Evolutionary conservation across 768 basidiomycete species (phyloP).

Genomic region (Coprinopsis cinerea): DNA sequence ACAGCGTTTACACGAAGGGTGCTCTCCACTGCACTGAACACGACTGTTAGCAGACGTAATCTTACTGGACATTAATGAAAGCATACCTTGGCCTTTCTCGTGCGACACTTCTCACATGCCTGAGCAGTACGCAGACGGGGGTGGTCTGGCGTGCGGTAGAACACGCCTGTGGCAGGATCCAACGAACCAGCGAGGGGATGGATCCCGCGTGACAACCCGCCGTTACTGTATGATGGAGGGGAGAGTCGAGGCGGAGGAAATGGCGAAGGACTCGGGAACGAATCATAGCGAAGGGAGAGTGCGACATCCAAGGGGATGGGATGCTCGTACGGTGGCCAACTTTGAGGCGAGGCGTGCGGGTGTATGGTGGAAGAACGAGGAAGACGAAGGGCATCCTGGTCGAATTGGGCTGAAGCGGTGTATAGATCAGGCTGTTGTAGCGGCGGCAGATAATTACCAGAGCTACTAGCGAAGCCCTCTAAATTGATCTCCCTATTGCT

Average conservation of each 20-base stretch:
- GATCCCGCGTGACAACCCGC: conserved; percentile 4
- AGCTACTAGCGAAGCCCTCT: conserved; percentile 2
- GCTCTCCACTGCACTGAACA: conserved; percentile 63
- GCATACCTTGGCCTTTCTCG: conserved; percentile 66
- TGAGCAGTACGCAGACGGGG: conserved; percentile 65
- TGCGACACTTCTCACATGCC: conserved; percentile 71
- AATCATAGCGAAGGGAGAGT: conserved; percentile 16
- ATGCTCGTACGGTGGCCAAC: conserved; percentile 25
- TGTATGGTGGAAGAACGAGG: not conserved
- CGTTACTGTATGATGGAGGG: conserved; percentile 17
- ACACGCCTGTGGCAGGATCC: conserved; percentile 60
- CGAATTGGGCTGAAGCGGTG: conserved; percentile 6
- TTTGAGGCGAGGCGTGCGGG: conserved; percentile 14
- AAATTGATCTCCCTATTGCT: conserved; percentile 5
- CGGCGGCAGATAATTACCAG: conserved; percentile 5
- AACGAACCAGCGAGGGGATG: conserved; percentile 50
- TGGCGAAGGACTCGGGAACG: conserved; percentile 23
- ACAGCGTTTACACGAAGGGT: conserved; percentile 65
- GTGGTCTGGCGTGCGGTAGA: conserved; percentile 58
- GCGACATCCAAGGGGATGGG: conserved; percentile 12
- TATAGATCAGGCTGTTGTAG: conserved; percentile 7
- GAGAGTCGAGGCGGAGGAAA: conserved; percentile 25
- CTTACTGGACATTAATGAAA: conserved; percentile 8
- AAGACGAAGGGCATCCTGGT: not conserved
- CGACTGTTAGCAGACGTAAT: conserved; percentile 5